Conservation (phyloP, 148 eudicot species). For the Diospyros kaki region DNA sequence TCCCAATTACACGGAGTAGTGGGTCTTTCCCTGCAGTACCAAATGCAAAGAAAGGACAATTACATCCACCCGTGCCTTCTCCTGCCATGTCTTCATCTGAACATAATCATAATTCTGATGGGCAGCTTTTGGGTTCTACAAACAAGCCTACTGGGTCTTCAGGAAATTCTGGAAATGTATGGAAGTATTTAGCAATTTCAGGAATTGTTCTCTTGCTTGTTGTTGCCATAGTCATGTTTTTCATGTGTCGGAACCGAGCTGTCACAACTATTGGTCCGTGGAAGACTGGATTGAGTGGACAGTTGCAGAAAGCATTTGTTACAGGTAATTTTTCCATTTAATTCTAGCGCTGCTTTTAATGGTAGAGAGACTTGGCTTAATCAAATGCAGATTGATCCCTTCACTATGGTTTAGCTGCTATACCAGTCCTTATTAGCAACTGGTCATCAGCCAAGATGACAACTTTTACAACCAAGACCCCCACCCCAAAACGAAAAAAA, state of each 20-base stretch:
- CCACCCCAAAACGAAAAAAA: no score
- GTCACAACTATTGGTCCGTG: constrained; percentile 72
- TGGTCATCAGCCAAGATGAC: no score
- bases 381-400: not conserved
- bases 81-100: constrained; percentile 28
- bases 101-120: constrained; percentile 8
- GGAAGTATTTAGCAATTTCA: constrained; percentile 54
- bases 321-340: constrained; percentile 47
- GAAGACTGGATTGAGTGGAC: constrained; percentile 94
- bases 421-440: no score
- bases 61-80: constrained; percentile 12
- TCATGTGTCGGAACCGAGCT: constrained; percentile 48
- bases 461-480: no score
- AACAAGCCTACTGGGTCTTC: not conserved
- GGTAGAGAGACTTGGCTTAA: not conserved
- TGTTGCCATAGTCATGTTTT: constrained; percentile 25
- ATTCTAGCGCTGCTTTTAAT: not conserved
- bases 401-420: not conserved
- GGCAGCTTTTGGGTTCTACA: not conserved
- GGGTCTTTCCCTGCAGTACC: constrained; percentile 78
- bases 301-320: constrained; percentile 89
- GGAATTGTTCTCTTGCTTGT: constrained; percentile 34
- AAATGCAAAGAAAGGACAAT: constrained; percentile 22
- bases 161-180: constrained; percentile 27
- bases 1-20: constrained; percentile 61